Evolutionary conservation across 306 rosid species (phyloP), one percentile per base, ranked within the genome.

Genomic region (Fragaria vesca): DNA sequence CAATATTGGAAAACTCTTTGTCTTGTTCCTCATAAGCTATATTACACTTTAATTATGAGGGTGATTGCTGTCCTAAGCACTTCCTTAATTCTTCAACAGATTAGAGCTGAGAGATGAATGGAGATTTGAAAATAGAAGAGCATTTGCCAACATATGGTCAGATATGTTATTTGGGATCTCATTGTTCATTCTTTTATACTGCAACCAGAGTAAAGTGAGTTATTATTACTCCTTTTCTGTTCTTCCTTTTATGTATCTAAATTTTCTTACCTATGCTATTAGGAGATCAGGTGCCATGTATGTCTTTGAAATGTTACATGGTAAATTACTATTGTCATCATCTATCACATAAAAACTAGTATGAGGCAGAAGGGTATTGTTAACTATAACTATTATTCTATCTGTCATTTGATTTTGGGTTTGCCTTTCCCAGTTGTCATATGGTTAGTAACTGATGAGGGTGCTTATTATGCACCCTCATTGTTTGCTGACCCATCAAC

Each of bases 131-230:
- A 95, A 95, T 80, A 93, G 98, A 69, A 84, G 81, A 80, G 97
- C 92, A 83, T 95, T 95, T 85, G 98, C 98, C 81, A 95, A 95
- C 91, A 92, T 95, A 78, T 92, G 93, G 97, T 95, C 98, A 60
- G 98, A 95, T 82, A 69, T 88, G 86, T 84, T 87, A 66, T 95
- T 72, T 18, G 98, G 98, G 89, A 75, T 95, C 90, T 89, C 98
- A 65, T 80, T 89, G 71, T 95, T 95, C 85, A 75, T 95, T 90
- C 90, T 95, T 87, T 87, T 95, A 80, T 95, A 83, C 91, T 83
- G 88, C 89, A 95, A 92, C 84, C 92, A 89, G 86, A 91, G 84
- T 78, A 88, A 95, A 82, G 98, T 91, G 83, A 95, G 98, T 84
- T 73, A 30, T 57, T 15, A 50, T 80, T 75, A 71, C 77, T 71